A percentile compares a stretch with the other conserved stretches of the same genome.
phyloP scores from a whole-genome alignment of 345 rosid genomes.

The Populus davidiana region DNA sequence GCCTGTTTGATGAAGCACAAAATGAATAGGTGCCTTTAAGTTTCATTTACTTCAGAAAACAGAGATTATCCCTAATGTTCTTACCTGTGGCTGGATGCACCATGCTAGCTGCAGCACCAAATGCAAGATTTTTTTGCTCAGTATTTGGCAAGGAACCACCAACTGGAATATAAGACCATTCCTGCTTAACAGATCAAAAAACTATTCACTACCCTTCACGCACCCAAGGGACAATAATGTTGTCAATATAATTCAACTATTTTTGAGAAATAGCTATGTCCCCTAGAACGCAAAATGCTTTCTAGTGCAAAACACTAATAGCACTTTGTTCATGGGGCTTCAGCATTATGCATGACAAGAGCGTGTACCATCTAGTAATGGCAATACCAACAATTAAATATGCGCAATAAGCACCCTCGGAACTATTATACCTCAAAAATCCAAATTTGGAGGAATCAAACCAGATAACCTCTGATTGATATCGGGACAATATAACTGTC shows the following conservation, averaged over 20 bases:
- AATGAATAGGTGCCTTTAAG: slow-evolving; percentile 10
- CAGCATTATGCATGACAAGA: not conserved
- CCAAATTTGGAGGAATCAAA: slow-evolving; percentile 2
- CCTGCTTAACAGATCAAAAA: slow-evolving; percentile 43
- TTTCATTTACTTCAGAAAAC: slow-evolving; percentile 13
- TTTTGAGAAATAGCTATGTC: not conserved
- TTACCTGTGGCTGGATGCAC: slow-evolving; percentile 96
- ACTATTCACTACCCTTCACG: not conserved
- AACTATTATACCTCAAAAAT: not conserved
- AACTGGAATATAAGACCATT: slow-evolving; percentile 98
- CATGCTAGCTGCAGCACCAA: slow-evolving; percentile 98
- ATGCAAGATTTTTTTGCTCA: slow-evolving; percentile 86
- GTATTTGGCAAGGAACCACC: slow-evolving; percentile 95
- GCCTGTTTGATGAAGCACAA: slow-evolving; percentile 43
- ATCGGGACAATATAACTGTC: not conserved
- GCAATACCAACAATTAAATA: not conserved
- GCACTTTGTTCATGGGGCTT: not conserved
- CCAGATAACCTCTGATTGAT: slow-evolving; percentile 2
- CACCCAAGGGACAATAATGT: slow-evolving; percentile 4
- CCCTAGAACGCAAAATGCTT: not conserved
- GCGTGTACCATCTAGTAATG: not conserved
- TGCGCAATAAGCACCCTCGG: not conserved
- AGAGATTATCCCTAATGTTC: slow-evolving; percentile 11
- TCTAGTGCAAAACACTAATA: not conserved
- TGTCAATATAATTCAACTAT: slow-evolving; percentile 5